A percentile compares a stretch with the other conserved stretches of the same genome.
Conservation (phyloP, 116 monocot genomes). For the Dioscorea cayenensis region DNA sequence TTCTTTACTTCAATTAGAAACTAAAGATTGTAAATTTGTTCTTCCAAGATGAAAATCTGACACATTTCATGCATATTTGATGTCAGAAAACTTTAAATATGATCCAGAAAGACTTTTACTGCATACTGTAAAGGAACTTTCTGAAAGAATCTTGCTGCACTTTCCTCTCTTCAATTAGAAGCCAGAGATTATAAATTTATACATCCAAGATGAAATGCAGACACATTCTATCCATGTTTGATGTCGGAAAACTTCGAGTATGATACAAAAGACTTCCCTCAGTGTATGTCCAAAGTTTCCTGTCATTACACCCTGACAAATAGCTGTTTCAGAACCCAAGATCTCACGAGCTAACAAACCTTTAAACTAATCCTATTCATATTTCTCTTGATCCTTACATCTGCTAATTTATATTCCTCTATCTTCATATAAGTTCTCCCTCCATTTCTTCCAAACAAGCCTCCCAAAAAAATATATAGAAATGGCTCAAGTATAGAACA, state of each 20-base stretch:
- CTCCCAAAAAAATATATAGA: conserved; percentile 10
- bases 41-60: too few relatives aligned
- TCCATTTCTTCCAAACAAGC: not conserved
- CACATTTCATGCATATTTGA: not conserved
- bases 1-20: too few relatives aligned
- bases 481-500: not conserved
- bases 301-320: conserved; percentile 19
- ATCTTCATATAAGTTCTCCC: conserved; percentile 2
- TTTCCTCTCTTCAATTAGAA: too few relatives aligned
- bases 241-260: conserved; percentile 30
- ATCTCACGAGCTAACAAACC: conserved; percentile 21
- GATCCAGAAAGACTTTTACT: not conserved
- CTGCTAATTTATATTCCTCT: conserved; percentile 11
- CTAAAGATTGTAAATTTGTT: too few relatives aligned
- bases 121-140: not conserved
- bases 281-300: conserved; percentile 10
- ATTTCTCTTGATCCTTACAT: not conserved
- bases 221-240: conserved; percentile 63
- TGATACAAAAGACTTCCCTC: conserved; percentile 14
- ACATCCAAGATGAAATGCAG: conserved; percentile 1
- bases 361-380: not conserved
- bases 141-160: not conserved
- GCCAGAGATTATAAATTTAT: not conserved
- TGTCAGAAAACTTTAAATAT: too few relatives aligned
- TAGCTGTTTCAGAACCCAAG: conserved; percentile 30